A percentile compares a stretch with the other conserved stretches of the same genome.
phyloP scores from a whole-genome alignment of 148 eudicot species.

The Selenicereus undatus region DNA sequence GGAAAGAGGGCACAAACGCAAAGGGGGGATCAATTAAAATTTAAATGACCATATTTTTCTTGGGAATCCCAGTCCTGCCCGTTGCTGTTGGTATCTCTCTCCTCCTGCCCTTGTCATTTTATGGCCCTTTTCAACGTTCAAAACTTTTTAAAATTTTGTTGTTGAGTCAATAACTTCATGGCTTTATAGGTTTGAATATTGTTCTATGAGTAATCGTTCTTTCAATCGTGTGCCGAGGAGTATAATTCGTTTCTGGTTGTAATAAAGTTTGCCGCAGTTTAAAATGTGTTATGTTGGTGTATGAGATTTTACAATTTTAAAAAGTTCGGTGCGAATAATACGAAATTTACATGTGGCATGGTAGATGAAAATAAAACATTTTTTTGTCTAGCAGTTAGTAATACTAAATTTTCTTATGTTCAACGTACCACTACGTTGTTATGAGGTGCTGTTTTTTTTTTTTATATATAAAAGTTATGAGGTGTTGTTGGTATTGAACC shows the following conservation, averaged over 20 bases:
- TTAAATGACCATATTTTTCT: neutral
- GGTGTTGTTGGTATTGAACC: no score
- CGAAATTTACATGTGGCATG: no score
- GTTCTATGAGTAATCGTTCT: no score
- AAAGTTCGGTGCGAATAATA: no score
- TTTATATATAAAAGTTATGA: no score
- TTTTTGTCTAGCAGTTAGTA: no score
- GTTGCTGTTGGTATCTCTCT: conserved; percentile 8
- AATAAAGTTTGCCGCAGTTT: neutral
- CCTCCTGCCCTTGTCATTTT: conserved; percentile 7
- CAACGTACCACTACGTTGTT: no score
- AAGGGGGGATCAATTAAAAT: neutral
- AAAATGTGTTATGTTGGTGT: neutral
- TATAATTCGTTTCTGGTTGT: neutral
- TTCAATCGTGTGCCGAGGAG: neutral
- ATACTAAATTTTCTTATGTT: no score
- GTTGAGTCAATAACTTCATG: neutral
- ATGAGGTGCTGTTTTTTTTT: no score
- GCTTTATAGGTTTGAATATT: neutral
- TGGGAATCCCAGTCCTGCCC: neutral
- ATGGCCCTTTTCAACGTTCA: conserved; percentile 21
- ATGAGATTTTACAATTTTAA: no score
- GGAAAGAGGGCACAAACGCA: neutral
- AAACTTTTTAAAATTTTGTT: neutral
- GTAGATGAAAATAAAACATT: no score